Conservation (phyloP, 2,329 filamentous ascomycete species). For the Aspergillus pseudoglaucus region DNA sequence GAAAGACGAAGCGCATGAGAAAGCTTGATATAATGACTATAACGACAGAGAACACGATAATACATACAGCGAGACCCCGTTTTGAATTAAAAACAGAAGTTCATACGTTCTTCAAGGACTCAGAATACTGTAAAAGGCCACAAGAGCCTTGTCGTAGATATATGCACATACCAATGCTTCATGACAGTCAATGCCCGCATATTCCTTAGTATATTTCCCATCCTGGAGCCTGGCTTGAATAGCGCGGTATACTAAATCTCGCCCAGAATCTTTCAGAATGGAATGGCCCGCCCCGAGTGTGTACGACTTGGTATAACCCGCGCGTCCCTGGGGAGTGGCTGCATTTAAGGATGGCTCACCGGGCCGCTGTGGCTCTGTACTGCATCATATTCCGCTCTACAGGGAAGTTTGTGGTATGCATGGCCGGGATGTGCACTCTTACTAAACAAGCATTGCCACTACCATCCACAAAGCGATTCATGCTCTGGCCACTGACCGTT, state of each 20-base stretch:
- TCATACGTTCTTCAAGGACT: slow-evolving; percentile 17
- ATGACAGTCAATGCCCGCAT: slow-evolving; percentile 25
- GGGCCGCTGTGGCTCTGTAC: slow-evolving; percentile 28
- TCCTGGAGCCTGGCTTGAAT: slow-evolving; percentile 19
- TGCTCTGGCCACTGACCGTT: slow-evolving; percentile 33
- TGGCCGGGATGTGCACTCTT: slow-evolving; percentile 2
- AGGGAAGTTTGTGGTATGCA: background rate
- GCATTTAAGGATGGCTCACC: slow-evolving; percentile 25
- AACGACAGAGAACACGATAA: background rate
- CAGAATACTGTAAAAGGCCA: slow-evolving; percentile 22
- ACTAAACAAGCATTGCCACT: slow-evolving; percentile 9
- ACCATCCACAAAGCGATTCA: slow-evolving; percentile 14
- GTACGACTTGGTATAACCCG: slow-evolving; percentile 24
- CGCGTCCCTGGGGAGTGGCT: slow-evolving; percentile 26
- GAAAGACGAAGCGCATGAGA: background rate
- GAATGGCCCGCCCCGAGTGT: slow-evolving; percentile 19
- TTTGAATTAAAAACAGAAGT: slow-evolving; percentile 8
- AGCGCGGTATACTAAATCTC: slow-evolving; percentile 21
- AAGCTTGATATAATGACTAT: slow-evolving; percentile 26
- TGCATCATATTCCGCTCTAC: slow-evolving; percentile 20
- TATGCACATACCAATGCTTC: background rate
- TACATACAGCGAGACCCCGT: background rate
- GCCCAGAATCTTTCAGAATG: slow-evolving; percentile 10
- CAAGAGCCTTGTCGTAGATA: background rate
- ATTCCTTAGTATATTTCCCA: slow-evolving; percentile 20